These are phyloP conservation scores for Fremontodendron californicum DNA, from an alignment of 345 rosid species.

Conservation along the genomic window DNA sequence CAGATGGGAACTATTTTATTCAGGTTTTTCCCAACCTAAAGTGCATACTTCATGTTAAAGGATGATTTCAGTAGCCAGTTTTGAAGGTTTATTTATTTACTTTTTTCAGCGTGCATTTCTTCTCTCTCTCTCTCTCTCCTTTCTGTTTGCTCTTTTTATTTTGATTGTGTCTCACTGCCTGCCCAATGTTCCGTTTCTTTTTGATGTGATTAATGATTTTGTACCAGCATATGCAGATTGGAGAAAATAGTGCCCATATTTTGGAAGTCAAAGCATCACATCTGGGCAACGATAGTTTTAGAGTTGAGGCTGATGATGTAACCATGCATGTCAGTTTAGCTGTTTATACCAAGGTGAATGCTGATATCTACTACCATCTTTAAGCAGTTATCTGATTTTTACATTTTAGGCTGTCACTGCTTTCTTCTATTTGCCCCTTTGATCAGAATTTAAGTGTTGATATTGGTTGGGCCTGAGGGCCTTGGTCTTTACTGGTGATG, in stretches of 20 bases:
- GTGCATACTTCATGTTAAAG: not conserved
- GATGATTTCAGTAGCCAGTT: constrained; percentile 5
- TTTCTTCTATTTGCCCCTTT: not conserved
- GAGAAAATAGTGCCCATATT: constrained; percentile 38
- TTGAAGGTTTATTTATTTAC: no score
- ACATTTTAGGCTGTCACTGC: not conserved
- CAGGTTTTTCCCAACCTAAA: constrained; percentile 38
- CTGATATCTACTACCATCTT: not conserved
- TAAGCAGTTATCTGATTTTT: not conserved
- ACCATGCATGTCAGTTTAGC: constrained; percentile 56
- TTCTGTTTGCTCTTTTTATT: not conserved
- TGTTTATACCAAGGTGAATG: constrained; percentile 56
- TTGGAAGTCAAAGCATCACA: constrained; percentile 52
- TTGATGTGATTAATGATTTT: constrained; percentile 11
- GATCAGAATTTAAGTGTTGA: not conserved
- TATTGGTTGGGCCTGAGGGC: not conserved
- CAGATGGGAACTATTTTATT: constrained; percentile 63
- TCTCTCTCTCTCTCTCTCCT: not conserved
- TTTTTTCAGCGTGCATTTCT: constrained; percentile 6
- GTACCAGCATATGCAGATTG: constrained; percentile 34
- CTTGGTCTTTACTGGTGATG: constrained; percentile 1
- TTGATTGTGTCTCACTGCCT: not conserved
- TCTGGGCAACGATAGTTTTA: constrained; percentile 42
- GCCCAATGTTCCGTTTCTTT: not conserved
- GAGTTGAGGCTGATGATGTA: constrained; percentile 61